A percentile compares a stretch with the other conserved stretches of the same genome.
These are phyloP conservation scores for Hemileccinum hortonii DNA, from an alignment of 1,284 basidiomycete genomes.

Conservation along the genomic window DNA sequence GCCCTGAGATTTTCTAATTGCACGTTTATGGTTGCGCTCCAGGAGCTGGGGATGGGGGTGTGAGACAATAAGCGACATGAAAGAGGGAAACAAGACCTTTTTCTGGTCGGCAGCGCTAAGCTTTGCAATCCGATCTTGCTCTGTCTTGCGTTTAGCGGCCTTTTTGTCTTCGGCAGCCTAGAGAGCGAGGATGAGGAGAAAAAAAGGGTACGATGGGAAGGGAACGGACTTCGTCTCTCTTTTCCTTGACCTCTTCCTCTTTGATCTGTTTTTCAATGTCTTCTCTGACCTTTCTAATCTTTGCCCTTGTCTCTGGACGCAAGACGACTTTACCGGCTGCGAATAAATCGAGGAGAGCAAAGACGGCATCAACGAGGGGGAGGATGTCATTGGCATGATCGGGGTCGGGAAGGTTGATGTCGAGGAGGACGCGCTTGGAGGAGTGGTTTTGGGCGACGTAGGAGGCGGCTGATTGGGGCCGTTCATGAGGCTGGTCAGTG, in stretches of 20 bases:
- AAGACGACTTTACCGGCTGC: slow-evolving; percentile 50
- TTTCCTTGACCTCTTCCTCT: slow-evolving; percentile 68
- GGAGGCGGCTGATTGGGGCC: slow-evolving; percentile 49
- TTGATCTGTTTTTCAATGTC: slow-evolving; percentile 66
- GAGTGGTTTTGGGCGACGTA: slow-evolving; percentile 32
- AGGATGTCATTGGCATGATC: slow-evolving; percentile 47
- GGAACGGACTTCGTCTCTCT: slow-evolving; percentile 62
- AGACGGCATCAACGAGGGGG: slow-evolving; percentile 64
- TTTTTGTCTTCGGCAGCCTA: slow-evolving; percentile 65
- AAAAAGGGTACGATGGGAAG: background rate
- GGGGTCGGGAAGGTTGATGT: slow-evolving; percentile 56
- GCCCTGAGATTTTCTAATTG: slow-evolving; percentile 65
- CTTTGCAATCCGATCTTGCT: slow-evolving; percentile 68
- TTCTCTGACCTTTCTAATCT: slow-evolving; percentile 70
- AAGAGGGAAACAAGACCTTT: slow-evolving; percentile 50
- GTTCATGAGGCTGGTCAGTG: slow-evolving; percentile 78
- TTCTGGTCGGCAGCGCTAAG: slow-evolving; percentile 81
- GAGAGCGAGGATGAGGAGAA: background rate
- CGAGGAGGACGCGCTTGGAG: slow-evolving; percentile 72
- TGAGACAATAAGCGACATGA: background rate
- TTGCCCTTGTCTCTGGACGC: slow-evolving; percentile 77
- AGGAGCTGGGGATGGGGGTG: slow-evolving; percentile 44
- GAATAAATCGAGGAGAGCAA: slow-evolving; percentile 73
- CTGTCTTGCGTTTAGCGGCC: slow-evolving; percentile 70
- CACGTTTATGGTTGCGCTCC: slow-evolving; percentile 74